Evolutionary conservation across 768 basidiomycete genomes (phyloP).

Genomic region (Calocera viscosa): DNA sequence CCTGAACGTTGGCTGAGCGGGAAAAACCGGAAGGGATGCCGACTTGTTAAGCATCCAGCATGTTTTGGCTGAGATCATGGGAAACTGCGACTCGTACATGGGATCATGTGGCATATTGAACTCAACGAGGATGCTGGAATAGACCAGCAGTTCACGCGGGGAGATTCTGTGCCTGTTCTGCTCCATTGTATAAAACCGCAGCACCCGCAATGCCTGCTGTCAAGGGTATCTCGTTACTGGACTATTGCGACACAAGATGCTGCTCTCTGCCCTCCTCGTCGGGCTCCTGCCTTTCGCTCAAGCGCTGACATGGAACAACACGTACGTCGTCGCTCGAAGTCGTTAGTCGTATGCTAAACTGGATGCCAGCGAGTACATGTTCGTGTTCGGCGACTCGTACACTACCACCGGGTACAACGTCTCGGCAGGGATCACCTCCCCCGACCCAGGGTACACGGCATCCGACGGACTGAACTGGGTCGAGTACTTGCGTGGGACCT

Average conservation of each 20-base stretch:
- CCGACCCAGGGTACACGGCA: constrained; percentile 44
- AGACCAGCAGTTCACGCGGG: not conserved
- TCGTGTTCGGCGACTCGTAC: constrained; percentile 55
- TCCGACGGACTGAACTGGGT: constrained; percentile 58
- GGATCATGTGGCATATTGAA: not conserved
- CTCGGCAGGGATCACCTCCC: constrained; percentile 42
- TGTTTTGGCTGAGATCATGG: not conserved
- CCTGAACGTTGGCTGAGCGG: not conserved
- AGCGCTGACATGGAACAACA: constrained; percentile 1
- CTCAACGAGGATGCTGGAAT: not conserved
- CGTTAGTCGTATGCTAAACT: not conserved
- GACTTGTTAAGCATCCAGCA: not conserved
- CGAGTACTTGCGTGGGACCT: constrained; percentile 38
- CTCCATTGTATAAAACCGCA: not conserved
- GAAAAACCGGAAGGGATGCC: not conserved
- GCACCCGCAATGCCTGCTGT: not conserved
- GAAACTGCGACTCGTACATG: not conserved
- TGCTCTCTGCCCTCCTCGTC: not conserved
- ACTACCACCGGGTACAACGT: constrained; percentile 48
- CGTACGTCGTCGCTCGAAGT: not conserved
- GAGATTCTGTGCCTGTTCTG: not conserved
- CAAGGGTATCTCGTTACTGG: not conserved
- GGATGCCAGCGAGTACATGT: constrained; percentile 31
- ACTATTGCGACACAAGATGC: not conserved
- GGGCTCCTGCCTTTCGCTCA: not conserved